Base-by-base conservation (phyloP, 2,329 filamentous ascomycete genomes). In the Metarhizium brunneum region DNA sequence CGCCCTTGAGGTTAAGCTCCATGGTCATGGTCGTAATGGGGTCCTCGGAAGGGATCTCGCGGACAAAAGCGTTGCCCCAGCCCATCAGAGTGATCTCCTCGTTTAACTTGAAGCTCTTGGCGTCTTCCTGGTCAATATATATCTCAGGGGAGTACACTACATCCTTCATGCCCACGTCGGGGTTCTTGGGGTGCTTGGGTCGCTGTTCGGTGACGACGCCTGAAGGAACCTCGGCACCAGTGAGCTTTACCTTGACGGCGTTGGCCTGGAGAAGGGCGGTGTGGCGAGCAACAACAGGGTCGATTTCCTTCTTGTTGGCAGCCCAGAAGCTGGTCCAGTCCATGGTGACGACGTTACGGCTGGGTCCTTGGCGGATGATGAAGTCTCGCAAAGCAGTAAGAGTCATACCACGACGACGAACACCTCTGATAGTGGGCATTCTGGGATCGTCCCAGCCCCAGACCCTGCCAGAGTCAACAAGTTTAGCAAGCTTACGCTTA, bases 11-110 rank as follows among this genome's bases (percentile, higher is more conserved):
- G 71, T 97, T 87, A n/a, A 96, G 83, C 73, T 96, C 90, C 54
- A 94, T 78, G 56, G 88, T 87, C 43, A 96, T 78, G 40, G 74
- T 76, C 13, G 84, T 86, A 64, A 96, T 84, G 50, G 82, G 76
- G 11, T 77, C 77, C 18, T 72, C 71, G 35, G 74, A 71, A 50
- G 81, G 76, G 59, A 90, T 83, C 57, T 84, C 83, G 55, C 85
- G 82, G 29, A 94, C 87, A 61, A 91, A 82, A 13, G 88, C 90
- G 66, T 95, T 95, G 63, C 92, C 94, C 92, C 92, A 97, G 70
- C 88, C 88, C 92, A 96, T 96, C 47, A 96, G 79, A 0, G 92
- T 96, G 65, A 97, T 89, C 71, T 96, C 92, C 75, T 97, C 92
- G 66, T 87, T 85, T 58, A 87, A 79, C 64, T 84, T 87, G 73